Conservation (phyloP, 495 filamentous ascomycete genomes). For the Penicillium cataractarum region DNA sequence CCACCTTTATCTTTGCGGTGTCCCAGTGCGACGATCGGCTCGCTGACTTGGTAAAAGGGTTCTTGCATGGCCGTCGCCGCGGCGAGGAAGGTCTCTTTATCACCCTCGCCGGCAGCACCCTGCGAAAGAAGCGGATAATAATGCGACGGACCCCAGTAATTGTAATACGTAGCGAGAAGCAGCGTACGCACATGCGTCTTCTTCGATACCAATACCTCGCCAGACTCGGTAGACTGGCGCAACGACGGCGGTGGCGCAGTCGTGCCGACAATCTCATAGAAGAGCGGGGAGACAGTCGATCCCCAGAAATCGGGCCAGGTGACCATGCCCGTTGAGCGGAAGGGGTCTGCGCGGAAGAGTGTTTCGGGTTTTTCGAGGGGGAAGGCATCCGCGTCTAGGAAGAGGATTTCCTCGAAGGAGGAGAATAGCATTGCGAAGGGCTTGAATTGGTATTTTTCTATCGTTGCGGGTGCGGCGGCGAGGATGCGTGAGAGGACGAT, state of each 20-base stretch:
- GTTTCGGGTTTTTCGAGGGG: conserved; percentile 44
- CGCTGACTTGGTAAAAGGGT: conserved; percentile 47
- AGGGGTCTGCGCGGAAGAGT: conserved; percentile 48
- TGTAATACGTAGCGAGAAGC: conserved; percentile 58
- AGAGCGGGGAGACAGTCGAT: conserved; percentile 46
- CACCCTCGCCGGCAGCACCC: conserved; percentile 54
- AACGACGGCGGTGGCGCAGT: conserved; percentile 20
- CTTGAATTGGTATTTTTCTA: conserved; percentile 53
- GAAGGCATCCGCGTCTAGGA: conserved; percentile 54
- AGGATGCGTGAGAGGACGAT: conserved; percentile 41
- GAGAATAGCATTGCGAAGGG: conserved; percentile 54
- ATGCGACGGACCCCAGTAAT: conserved; percentile 51
- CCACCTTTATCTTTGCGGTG: conserved; percentile 33
- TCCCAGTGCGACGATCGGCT: conserved; percentile 33
- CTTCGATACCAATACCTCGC: conserved; percentile 53
- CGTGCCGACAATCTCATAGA: conserved; percentile 51
- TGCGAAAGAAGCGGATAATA: conserved; percentile 56
- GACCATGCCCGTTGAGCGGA: conserved; percentile 47
- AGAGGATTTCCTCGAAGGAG: conserved; percentile 54
- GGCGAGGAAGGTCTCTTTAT: conserved; percentile 59
- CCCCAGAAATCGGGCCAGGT: conserved; percentile 63
- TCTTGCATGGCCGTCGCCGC: conserved; percentile 46
- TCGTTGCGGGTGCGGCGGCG: conserved; percentile 16
- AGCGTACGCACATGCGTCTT: conserved; percentile 45
- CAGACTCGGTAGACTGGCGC: conserved; percentile 49